Evolutionary conservation across 192 early-diverging fungal species (phyloP).

Genomic region (Entophlyctis helioformis): DNA sequence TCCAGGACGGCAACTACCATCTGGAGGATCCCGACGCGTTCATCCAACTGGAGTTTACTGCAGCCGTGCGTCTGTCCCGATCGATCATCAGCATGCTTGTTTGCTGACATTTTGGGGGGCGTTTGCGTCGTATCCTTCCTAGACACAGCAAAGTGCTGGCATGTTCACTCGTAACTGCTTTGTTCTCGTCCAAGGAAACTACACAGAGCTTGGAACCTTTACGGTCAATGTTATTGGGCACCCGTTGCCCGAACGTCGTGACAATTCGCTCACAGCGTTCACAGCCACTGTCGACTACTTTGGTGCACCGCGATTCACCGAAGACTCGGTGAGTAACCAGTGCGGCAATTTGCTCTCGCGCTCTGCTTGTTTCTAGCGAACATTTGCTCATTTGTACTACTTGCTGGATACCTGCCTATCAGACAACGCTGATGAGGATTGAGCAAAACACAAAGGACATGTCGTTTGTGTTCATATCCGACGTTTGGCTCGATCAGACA

Average conservation of each 20-base stretch:
- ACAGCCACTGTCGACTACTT: slow-evolving; percentile 28
- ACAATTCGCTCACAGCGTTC: slow-evolving; percentile 17
- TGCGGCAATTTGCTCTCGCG: too few relatives aligned
- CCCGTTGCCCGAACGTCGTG: slow-evolving; percentile 58
- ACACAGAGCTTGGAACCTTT: slow-evolving; percentile 59
- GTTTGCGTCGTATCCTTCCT: neutral
- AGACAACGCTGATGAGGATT: slow-evolving; percentile 11
- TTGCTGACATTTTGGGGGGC: neutral
- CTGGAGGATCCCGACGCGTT: slow-evolving; percentile 74
- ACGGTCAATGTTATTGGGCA: slow-evolving; percentile 58
- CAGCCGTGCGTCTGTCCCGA: slow-evolving; percentile 40
- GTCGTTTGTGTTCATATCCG: slow-evolving; percentile 69
- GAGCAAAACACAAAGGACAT: slow-evolving; percentile 34
- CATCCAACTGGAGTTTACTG: slow-evolving; percentile 61
- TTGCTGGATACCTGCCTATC: neutral
- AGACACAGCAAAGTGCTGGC: slow-evolving; percentile 41
- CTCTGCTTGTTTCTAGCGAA: too few relatives aligned
- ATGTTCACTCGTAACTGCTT: slow-evolving; percentile 79
- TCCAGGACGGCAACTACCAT: slow-evolving; percentile 66
- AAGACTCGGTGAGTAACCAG: too few relatives aligned
- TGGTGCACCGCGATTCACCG: slow-evolving; percentile 33
- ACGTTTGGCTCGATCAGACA: slow-evolving; percentile 79
- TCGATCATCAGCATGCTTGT: slow-evolving; percentile 2
- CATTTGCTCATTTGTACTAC: neutral
- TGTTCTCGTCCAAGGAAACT: slow-evolving; percentile 72